Base-by-base conservation (phyloP, 352 stramenopile genomes). In the Globisporangium orthogonon region DNA sequence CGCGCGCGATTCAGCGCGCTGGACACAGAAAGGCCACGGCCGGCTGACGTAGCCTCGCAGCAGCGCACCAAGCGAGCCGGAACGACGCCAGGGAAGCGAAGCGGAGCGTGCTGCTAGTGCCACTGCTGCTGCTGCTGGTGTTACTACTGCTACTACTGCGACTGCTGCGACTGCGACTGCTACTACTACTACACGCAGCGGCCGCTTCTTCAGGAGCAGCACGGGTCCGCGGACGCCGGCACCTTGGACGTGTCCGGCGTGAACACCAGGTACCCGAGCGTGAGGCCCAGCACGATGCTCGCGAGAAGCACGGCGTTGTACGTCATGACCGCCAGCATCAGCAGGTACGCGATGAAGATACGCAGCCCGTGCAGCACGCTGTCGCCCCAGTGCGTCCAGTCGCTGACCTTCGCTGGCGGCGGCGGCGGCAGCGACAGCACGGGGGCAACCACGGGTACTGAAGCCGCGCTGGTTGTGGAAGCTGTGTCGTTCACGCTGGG, bases 271-370 rank as follows among this genome's bases (percentile, higher is more conserved):
- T 83, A 89, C 56, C 82, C 72, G 46, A 78, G 46, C 65, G 74
- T 73, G 51, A 86, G 89, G 44, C 82, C 82, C 9, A 67, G 54
- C n/a, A 91, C 72, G 49, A 83, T 86, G 50, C 75, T 84, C 14
- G 43, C 62, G 44, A 89, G 72, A 11, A 91, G 67, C 54, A 63
- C 70, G 54, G 86, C 58, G 60, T 89, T 73, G 64, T 91, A 91
- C 59, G 82, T 91, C 82, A 91, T 91, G 56, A 69, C 73, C 52
- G 79, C 79, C 17, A 91, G 74, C 82, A 91, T 91, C 49, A 91
- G 70, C 61, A 91, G 46, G 45, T 89, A 91, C 54, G 82, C 82
- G 33, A 91, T 56, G n/a, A 86, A 52, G 54, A 89, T 87, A n/a
- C 73, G 59, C 50, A 76, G 54, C 4, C 82, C 82, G 33, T 83